Evolutionary conservation across 2,329 filamentous ascomycete genomes (phyloP).

Genomic region (Trichoderma guizhouense): DNA sequence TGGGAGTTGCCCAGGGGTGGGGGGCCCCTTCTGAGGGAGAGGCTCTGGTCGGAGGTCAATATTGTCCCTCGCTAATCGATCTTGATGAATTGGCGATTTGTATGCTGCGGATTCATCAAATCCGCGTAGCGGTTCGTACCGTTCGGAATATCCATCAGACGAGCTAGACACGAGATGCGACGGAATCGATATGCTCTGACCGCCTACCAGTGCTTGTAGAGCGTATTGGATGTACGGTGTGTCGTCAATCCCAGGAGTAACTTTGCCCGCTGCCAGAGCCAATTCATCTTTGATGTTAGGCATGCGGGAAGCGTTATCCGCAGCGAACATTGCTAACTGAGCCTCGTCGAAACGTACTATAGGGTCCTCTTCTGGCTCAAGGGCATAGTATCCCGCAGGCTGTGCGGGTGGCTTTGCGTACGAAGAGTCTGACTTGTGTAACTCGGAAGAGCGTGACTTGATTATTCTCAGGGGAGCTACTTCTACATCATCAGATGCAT

Average conservation of each 20-base stretch:
- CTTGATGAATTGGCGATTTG: not conserved
- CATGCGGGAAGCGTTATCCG: conserved; percentile 33
- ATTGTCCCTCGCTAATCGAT: not conserved
- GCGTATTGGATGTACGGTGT: conserved; percentile 87
- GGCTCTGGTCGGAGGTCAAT: not conserved
- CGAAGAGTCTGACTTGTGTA: conserved; percentile 44
- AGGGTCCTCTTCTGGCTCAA: not conserved
- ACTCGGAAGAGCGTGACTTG: conserved; percentile 38
- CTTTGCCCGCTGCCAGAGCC: conserved; percentile 47
- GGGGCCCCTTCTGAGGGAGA: not conserved
- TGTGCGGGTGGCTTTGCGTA: conserved; percentile 30
- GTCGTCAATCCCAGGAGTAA: conserved; percentile 78
- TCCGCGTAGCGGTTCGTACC: conserved; percentile 29
- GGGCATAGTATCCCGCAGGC: conserved; percentile 20
- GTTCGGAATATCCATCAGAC: conserved; percentile 31
- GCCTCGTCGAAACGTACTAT: conserved; percentile 39
- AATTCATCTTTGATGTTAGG: conserved; percentile 50
- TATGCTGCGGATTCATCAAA: conserved; percentile 18
- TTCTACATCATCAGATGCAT: conserved; percentile 22
- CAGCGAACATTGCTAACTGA: conserved; percentile 39
- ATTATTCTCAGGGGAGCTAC: conserved; percentile 33
- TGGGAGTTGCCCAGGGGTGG: not conserved
- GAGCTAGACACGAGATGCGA: conserved; percentile 46
- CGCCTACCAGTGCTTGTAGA: conserved; percentile 78
- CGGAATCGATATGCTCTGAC: conserved; percentile 59